phyloP scores from a whole-genome alignment of 164 flowering plant species.

The grape (Vitis vinifera) region DNA sequence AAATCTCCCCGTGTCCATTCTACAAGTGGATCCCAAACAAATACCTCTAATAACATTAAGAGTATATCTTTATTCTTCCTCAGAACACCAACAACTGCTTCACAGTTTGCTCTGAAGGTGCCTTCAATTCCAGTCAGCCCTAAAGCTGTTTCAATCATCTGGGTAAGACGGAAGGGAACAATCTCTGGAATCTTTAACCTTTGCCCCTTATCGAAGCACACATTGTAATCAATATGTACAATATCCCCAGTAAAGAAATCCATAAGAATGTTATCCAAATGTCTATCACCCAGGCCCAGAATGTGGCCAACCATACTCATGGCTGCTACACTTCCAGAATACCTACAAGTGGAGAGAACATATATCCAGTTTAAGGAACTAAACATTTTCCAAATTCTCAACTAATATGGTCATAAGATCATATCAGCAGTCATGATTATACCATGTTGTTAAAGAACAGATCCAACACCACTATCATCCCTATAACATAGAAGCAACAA shows the following conservation, averaged over 20 bases:
- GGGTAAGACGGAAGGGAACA: slow-evolving; percentile 98
- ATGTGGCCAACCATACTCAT: slow-evolving; percentile 98
- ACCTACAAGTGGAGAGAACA: slow-evolving; percentile 47
- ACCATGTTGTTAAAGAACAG: neutral
- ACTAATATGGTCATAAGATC: neutral
- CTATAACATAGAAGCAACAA: neutral
- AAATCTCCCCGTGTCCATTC: slow-evolving; percentile 98
- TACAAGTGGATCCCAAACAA: slow-evolving; percentile 98
- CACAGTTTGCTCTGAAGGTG: slow-evolving; percentile 86
- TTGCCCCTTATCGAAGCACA: slow-evolving; percentile 94
- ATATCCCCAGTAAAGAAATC: slow-evolving; percentile 89
- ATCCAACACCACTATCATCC: neutral
- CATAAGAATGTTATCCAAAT: slow-evolving; percentile 92
- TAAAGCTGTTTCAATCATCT: slow-evolving; percentile 88
- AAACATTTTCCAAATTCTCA: neutral
- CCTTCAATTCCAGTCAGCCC: slow-evolving; percentile 96
- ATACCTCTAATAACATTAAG: slow-evolving; percentile 88
- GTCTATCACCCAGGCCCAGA: slow-evolving; percentile 94
- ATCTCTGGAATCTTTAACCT: slow-evolving; percentile 94
- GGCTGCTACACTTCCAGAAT: slow-evolving; percentile 89
- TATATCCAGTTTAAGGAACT: neutral
- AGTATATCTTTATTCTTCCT: slow-evolving; percentile 87
- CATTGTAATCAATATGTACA: slow-evolving; percentile 95
- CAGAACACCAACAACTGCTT: slow-evolving; percentile 77
- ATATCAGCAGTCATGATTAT: neutral